A percentile compares a stretch with the other conserved stretches of the same genome.
phyloP scores from a whole-genome alignment of 495 filamentous ascomycete species.

The Hypoxylon trugodes region DNA sequence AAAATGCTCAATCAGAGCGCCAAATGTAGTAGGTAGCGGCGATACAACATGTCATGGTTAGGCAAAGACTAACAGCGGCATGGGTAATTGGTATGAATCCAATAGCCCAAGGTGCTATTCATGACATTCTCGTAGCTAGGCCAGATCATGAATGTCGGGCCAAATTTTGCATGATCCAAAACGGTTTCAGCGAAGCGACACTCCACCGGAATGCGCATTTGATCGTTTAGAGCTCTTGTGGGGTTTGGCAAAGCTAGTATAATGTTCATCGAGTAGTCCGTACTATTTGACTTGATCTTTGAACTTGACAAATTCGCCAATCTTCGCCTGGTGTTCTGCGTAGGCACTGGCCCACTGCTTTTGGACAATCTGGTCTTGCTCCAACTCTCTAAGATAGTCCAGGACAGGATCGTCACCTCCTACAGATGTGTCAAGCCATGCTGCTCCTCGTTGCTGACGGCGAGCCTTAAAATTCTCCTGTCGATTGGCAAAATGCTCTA shows the following conservation, averaged over 20 bases:
- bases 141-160: neutral
- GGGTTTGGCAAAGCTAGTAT: neutral
- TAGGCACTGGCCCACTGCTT: constrained; percentile 70
- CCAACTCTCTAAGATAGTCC: constrained; percentile 67
- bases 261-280: neutral
- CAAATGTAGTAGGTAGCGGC: neutral
- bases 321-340: constrained; percentile 68
- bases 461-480: constrained; percentile 62
- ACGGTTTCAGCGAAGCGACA: neutral
- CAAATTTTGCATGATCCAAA: constrained; percentile 1
- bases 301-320: constrained; percentile 67
- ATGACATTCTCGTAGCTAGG: constrained; percentile 2
- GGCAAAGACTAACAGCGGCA: neutral
- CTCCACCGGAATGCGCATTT: neutral
- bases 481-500: constrained; percentile 71
- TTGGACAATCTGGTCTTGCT: constrained; percentile 70
- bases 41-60: neutral
- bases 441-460: constrained; percentile 43
- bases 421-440: constrained; percentile 60
- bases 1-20: neutral
- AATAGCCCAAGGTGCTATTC: constrained; percentile 2
- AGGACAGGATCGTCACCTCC: constrained; percentile 56
- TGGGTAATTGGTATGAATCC: neutral
- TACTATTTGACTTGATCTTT: constrained; percentile 51
- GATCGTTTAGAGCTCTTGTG: neutral